Conservation (phyloP, 78 protist species). For the Bigelowiella natans region DNA sequence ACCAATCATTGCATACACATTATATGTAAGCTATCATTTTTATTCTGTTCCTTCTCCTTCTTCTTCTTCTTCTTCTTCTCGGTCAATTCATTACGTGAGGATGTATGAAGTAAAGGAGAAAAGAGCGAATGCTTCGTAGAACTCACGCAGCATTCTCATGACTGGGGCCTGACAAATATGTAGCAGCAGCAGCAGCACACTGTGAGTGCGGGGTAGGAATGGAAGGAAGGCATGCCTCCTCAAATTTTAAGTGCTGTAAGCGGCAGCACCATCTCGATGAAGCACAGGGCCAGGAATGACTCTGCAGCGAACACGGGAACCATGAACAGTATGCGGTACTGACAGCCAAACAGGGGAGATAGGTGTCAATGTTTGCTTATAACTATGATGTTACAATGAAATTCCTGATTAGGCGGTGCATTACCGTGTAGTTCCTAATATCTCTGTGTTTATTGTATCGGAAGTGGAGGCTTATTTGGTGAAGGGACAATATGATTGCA, state of each 20-base stretch:
- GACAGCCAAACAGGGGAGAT: background rate
- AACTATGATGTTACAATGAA: background rate
- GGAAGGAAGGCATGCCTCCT: too few species aligned
- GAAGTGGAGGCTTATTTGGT: background rate
- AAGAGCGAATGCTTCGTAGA: background rate
- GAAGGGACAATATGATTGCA: background rate
- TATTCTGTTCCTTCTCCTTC: too few species aligned
- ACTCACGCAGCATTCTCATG: background rate
- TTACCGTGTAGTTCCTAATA: background rate
- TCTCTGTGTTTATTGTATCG: background rate
- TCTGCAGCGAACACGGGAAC: background rate
- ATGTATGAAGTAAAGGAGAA: background rate
- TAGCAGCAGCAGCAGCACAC: too few species aligned
- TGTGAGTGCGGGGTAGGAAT: too few species aligned
- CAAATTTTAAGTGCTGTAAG: background rate
- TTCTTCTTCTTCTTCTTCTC: too few species aligned
- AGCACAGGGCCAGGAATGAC: background rate
- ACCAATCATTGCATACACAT: too few species aligned
- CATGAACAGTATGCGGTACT: background rate
- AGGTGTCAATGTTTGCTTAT: too few species aligned
- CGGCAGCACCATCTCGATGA: background rate
- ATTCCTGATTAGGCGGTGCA: background rate
- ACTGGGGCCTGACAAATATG: background rate
- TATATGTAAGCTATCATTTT: too few species aligned
- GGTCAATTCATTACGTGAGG: background rate